These are phyloP conservation scores for Penicillium nordicum DNA, from an alignment of 2,329 filamentous ascomycete genomes.

Conservation along the genomic window DNA sequence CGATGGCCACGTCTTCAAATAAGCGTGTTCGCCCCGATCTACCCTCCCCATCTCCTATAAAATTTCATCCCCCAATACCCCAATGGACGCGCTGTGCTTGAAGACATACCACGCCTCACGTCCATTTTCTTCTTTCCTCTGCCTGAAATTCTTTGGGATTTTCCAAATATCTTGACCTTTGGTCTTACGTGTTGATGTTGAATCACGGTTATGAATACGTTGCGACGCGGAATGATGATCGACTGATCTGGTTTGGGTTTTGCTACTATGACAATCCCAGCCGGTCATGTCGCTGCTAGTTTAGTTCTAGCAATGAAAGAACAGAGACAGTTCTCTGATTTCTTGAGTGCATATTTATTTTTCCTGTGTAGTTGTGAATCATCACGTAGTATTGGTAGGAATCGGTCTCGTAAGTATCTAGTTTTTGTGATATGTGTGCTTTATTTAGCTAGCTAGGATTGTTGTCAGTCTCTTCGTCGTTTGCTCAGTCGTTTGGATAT, in stretches of 20 bases:
- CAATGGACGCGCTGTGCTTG: constrained; percentile 10
- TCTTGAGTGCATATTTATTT: background rate
- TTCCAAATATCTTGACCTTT: constrained; percentile 16
- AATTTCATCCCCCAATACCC: constrained; percentile 22
- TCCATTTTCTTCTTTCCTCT: constrained; percentile 9
- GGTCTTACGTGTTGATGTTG: constrained; percentile 25
- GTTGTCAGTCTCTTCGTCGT: no score
- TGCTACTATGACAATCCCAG: constrained; percentile 3
- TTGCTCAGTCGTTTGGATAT: no score
- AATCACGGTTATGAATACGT: constrained; percentile 26
- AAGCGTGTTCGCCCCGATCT: constrained; percentile 45
- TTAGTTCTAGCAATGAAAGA: constrained; percentile 19
- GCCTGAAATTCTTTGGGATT: constrained; percentile 8
- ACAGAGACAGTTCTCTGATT: constrained; percentile 8
- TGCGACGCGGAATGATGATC: constrained; percentile 26
- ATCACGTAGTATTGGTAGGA: background rate
- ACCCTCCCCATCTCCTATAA: constrained; percentile 9
- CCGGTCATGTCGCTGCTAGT: constrained; percentile 19
- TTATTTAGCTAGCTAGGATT: no score
- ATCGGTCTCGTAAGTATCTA: background rate
- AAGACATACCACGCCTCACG: constrained; percentile 5
- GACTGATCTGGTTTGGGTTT: constrained; percentile 2
- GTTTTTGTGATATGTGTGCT: no score
- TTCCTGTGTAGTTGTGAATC: background rate
- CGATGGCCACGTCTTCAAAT: constrained; percentile 99